Evolutionary conservation across 306 rosid species (phyloP), one percentile per base, ranked within the genome.

Genomic region (Begonia fuchsioides): DNA sequence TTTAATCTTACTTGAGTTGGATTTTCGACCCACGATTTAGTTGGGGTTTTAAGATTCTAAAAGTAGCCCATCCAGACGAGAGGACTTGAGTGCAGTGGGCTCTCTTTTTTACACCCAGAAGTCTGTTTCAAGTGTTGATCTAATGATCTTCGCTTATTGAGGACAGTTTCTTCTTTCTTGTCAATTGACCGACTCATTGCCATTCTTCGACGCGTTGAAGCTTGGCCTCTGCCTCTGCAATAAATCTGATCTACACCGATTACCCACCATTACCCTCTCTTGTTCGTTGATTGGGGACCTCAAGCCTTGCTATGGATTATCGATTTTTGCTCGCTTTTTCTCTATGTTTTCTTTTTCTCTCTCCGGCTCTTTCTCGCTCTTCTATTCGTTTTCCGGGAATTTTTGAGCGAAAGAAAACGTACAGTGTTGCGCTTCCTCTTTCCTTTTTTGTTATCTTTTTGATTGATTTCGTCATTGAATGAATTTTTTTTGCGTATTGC

Each of bases 401-500:
- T 15, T 17, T 38, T 38, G 2, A 10, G 7, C 11, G 17, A 46
- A 58, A 13, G 14, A 39, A 38, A 44, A 58, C 18, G 96, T 88
- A 70, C 5, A 2, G 1, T 44, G 0, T 38, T 2, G 8, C 3
- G 5, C 40, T 1, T 43, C 11, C 38, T 61, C 39, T 46, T 10
- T 55, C 10, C 32, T 3, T 32, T 6, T 41, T 11, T 51, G n/a
- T n/a, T n/a, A 2, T 43, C 13, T 46, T 8, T 15, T 6, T 32
- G 38, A 14, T 20, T 57, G 2, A 8, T 26, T 26, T 26, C 35
- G 35, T 26, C 7, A 26, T 26, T 26, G 1, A 44, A 43, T 7
- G 9, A 8, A 4, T 19, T 10, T 12, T 12, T 43, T 26, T 49
- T 54, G 10, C 35, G 45, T 12, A 1, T 43, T 58, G 11, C 73